Percentiles rank a stretch among this genome's conserved stretches.
These are phyloP conservation scores for Sporobolomyces roseus DNA, from an alignment of 768 basidiomycete species.

Conservation along the genomic window DNA sequence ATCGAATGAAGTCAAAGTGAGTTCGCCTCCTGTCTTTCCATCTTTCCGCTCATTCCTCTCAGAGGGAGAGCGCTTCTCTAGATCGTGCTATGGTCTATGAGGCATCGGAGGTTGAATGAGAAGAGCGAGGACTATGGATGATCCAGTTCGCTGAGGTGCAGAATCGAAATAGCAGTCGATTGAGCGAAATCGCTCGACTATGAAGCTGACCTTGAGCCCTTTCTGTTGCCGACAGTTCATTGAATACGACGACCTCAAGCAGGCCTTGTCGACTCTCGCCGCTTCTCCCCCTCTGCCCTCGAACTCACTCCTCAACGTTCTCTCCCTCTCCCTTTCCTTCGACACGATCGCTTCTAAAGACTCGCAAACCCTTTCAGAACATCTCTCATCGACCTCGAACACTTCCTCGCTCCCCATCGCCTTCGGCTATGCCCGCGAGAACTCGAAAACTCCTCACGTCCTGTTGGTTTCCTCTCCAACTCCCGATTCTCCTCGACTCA, in stretches of 20 bases:
- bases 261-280: not conserved
- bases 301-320: not conserved
- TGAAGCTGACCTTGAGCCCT: too few species aligned
- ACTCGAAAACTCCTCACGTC: slow-evolving; percentile 11
- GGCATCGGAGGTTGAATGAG: too few species aligned
- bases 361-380: too few species aligned
- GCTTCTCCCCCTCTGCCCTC: not conserved
- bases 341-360: not conserved
- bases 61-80: too few species aligned
- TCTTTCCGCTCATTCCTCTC: too few species aligned
- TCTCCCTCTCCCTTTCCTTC: not conserved
- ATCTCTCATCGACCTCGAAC: not conserved
- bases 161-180: too few species aligned
- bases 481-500: not conserved
- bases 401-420: not conserved
- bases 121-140: too few species aligned
- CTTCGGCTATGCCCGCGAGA: not conserved
- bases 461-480: not conserved
- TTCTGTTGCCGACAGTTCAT: too few species aligned
- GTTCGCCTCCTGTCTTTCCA: not conserved
- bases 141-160: too few species aligned
- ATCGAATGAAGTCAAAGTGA: slow-evolving; percentile 1
- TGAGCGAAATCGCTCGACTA: too few species aligned
- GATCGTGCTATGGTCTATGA: too few species aligned
- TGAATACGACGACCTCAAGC: slow-evolving; percentile 1